Percentiles rank a stretch among this genome's conserved stretches.
phyloP scores from a whole-genome alignment of 1,284 basidiomycete genomes.

The Peniophora sp. region DNA sequence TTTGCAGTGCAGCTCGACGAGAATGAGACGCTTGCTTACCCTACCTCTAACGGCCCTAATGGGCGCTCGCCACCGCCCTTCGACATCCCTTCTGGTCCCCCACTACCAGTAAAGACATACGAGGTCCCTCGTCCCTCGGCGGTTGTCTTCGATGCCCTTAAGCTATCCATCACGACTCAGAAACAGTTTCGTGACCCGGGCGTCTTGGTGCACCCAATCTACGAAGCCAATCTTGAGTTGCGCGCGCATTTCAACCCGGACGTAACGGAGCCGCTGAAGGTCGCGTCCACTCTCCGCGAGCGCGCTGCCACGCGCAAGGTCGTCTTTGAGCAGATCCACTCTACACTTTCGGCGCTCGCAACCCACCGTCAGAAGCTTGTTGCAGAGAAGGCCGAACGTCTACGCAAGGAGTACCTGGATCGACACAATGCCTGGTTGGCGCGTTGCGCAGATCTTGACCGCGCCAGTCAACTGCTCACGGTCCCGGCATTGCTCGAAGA shows the following conservation, averaged over 20 bases:
- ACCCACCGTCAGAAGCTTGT: slow-evolving; percentile 40
- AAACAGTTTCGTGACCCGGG: slow-evolving; percentile 35
- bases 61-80: no score
- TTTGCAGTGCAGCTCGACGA: no score
- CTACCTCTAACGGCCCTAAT: no score
- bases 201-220: no score
- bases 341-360: slow-evolving; percentile 27
- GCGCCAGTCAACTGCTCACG: slow-evolving; percentile 11
- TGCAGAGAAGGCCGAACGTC: slow-evolving; percentile 43
- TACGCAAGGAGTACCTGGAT: slow-evolving; percentile 61
- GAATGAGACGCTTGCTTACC: no score
- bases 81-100: no score
- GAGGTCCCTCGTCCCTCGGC: neutral
- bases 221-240: no score
- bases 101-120: neutral
- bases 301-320: slow-evolving; percentile 32
- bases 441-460: slow-evolving; percentile 64
- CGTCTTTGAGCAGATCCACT: slow-evolving; percentile 22
- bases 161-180: slow-evolving; percentile 52
- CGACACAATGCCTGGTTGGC: slow-evolving; percentile 66
- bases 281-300: slow-evolving; percentile 16
- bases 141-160: slow-evolving; percentile 49
- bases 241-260: no score
- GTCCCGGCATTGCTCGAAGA: slow-evolving; percentile 34
- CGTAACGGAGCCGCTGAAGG: no score